A percentile compares a stretch with the other conserved stretches of the same genome.
Conservation (phyloP, 108 stramenopile species). For the Epipyxis sp. region DNA sequence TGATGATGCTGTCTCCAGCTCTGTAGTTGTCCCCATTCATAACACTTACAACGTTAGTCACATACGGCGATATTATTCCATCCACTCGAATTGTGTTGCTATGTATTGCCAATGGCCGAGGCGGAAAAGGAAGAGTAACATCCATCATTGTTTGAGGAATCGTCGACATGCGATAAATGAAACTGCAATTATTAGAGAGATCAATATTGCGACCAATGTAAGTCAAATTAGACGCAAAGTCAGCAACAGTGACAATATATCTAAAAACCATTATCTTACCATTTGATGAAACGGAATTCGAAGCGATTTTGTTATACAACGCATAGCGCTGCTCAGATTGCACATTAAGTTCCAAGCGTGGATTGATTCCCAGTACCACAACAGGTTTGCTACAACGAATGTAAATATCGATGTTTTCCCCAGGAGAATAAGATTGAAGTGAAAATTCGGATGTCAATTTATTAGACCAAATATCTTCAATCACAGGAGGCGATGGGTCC, state of each 20-base stretch:
- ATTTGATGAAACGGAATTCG: neutral
- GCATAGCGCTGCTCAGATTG: neutral
- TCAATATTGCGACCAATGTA: neutral
- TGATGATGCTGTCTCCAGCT: neutral
- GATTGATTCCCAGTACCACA: neutral
- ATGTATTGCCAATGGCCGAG: neutral
- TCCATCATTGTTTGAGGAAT: neutral
- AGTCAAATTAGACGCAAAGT: neutral
- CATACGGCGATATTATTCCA: neutral
- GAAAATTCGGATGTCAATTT: neutral
- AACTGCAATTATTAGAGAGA: neutral
- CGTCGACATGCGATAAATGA: neutral
- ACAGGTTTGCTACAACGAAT: constrained; percentile 7
- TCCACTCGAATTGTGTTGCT: neutral
- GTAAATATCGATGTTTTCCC: neutral
- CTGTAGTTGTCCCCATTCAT: neutral
- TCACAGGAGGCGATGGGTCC: neutral
- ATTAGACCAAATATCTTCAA: neutral
- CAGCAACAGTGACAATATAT: neutral
- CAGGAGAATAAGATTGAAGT: neutral
- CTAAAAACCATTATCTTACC: neutral
- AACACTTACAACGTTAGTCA: neutral
- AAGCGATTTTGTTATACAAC: neutral
- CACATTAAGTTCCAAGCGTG: neutral
- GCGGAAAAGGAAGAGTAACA: neutral